Base-by-base conservation (phyloP, 495 filamentous ascomycete species). In the Aspergillus funiculosus region DNA sequence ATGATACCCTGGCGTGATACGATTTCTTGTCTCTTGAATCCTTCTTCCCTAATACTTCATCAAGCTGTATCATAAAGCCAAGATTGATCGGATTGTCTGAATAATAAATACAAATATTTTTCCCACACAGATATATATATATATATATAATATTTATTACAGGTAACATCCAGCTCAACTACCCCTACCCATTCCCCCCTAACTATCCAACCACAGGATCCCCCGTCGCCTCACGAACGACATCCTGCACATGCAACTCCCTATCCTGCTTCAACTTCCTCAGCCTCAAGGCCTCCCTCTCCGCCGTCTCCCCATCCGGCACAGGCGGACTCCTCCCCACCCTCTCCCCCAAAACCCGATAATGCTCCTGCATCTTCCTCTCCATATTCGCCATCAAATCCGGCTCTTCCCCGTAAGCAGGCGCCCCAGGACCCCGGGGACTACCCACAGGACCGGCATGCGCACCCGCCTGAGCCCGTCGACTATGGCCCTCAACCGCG, bases 311-410 rank as follows among this genome's bases (percentile, higher is more conserved):
- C 25, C 13, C 51, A 9, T 61, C 56, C 13, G 54, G 41, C 5
- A 35, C 46, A 5, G 52, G 37, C 9, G 57, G 53, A 21, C 42
- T 55, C n/a, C 48, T 39, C 7, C 56, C 59, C n/a, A 59, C 43
- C 17, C 57, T 59, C 10, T 66, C 60, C 6, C 62, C 63, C 28
- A 74, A 50, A 13, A 69, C 50, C 24, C 61, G 43, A 39, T 68
- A 64, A 66, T 78, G 70, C 28, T 73, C 71, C 40, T 52, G 57
- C 41, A 54, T 58, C 50, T 76, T 77, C 35, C 66, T 48, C 48
- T 67, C 70, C 62, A 80, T 57, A 52, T 70, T 58, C 19, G 61
- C 60, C 19, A 57, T 50, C 9, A 66, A 46, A 52, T 66, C 61
- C 7, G 31, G 44, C 50, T 71, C 64, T 21, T 71, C 66, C 13